Evolutionary conservation across 257 asterid species (phyloP).

Genomic region (Catharanthus roseus): DNA sequence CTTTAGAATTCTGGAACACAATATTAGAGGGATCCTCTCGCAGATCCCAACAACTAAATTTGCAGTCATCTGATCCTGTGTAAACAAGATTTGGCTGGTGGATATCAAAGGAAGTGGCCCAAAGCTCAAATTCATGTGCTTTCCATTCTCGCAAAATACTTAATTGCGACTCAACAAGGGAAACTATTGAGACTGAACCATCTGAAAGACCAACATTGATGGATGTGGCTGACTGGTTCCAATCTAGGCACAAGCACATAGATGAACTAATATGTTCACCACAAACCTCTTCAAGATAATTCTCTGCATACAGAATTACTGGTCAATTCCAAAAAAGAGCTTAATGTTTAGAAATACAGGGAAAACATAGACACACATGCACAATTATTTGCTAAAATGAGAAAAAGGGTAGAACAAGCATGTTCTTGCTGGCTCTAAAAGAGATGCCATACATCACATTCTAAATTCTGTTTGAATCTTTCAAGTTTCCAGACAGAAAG

Average conservation of each 20-base stretch:
- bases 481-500: background rate
- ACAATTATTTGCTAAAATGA: background rate
- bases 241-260: constrained; percentile 88
- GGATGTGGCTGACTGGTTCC: constrained; percentile 70
- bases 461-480: background rate
- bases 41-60: constrained; percentile 82
- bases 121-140: constrained; percentile 82
- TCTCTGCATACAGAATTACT: constrained; percentile 34
- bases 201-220: constrained; percentile 76
- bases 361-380: too few relatives aligned
- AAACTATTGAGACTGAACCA: constrained; percentile 70
- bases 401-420: background rate
- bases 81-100: constrained; percentile 73
- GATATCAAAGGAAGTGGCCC: constrained; percentile 80
- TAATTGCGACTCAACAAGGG: constrained; percentile 50
- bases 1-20: constrained; percentile 61
- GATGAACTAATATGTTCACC: constrained; percentile 61
- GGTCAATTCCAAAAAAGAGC: background rate
- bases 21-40: constrained; percentile 53
- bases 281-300: constrained; percentile 38
- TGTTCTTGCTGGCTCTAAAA: background rate
- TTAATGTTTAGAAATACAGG: background rate
- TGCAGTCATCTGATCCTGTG: constrained; percentile 95
- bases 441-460: background rate
- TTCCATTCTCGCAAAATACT: constrained; percentile 56